These are phyloP conservation scores for Lichina pygmaea DNA, from an alignment of 495 filamentous ascomycete species.

Conservation along the genomic window DNA sequence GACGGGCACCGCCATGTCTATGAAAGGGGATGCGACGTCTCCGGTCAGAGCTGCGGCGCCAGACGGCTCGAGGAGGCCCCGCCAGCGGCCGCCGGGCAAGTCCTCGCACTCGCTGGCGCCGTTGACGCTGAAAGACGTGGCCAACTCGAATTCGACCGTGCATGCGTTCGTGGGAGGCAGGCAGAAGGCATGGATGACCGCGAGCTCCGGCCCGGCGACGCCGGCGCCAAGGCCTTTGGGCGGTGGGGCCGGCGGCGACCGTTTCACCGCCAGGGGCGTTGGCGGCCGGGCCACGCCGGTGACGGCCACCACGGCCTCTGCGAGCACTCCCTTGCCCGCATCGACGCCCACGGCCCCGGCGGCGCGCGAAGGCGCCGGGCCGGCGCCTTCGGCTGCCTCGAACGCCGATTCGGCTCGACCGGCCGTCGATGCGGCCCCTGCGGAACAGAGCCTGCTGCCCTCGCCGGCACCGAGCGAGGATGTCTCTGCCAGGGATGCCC, in stretches of 20 bases:
- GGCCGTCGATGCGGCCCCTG: background rate
- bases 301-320: too few relatives aligned
- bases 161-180: conserved; percentile 35
- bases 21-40: too few relatives aligned
- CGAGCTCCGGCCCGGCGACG: background rate
- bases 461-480: conserved; percentile 30
- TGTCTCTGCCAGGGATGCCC: background rate
- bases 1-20: too few relatives aligned
- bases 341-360: background rate
- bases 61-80: too few relatives aligned
- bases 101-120: too few relatives aligned
- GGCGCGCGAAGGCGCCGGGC: background rate
- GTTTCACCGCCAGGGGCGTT: background rate
- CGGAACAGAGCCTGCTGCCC: conserved; percentile 13
- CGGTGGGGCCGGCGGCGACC: background rate
- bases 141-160: conserved; percentile 41
- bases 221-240: background rate
- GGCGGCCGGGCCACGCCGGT: too few relatives aligned
- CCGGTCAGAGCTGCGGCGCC: too few relatives aligned
- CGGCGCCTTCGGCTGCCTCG: background rate
- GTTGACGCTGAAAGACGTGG: conserved; percentile 9
- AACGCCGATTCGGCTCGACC: background rate
- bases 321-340: background rate
- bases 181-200: conserved; percentile 41
- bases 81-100: too few relatives aligned